Evolutionary conservation across 345 rosid species (phyloP).

Genomic region (Pistacia integerrima): DNA sequence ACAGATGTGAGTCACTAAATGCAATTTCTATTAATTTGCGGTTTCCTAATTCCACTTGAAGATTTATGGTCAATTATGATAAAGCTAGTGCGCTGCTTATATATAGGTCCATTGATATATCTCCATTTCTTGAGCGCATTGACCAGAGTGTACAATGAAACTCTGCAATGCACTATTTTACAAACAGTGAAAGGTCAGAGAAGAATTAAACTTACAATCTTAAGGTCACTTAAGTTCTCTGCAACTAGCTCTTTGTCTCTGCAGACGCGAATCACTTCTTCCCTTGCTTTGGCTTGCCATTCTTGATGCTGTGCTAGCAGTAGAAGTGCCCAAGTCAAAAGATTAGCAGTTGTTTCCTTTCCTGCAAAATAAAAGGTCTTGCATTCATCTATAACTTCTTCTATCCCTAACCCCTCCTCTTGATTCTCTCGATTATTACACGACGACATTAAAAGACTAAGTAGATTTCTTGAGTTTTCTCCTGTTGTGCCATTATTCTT

Average conservation of each 20-base stretch:
- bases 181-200: neutral
- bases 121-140: neutral
- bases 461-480: conserved; percentile 51
- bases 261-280: conserved; percentile 52
- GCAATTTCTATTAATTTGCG: too few relatives aligned
- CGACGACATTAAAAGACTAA: conserved; percentile 53
- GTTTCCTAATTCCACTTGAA: too few relatives aligned
- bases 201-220: conserved; percentile 47
- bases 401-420: conserved; percentile 58
- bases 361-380: conserved; percentile 86
- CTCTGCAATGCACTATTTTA: neutral
- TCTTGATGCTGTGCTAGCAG: conserved; percentile 66
- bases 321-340: conserved; percentile 63
- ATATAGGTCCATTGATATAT: too few relatives aligned
- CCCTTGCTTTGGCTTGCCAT: conserved; percentile 73
- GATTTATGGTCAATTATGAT: too few relatives aligned
- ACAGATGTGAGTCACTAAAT: neutral
- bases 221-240: conserved; percentile 51
- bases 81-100: too few relatives aligned
- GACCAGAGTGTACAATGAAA: too few relatives aligned
- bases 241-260: conserved; percentile 31
- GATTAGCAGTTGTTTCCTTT: conserved; percentile 69
- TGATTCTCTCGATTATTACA: conserved; percentile 45
- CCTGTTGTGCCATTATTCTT: conserved; percentile 28
- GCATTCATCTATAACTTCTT: conserved; percentile 82